A percentile compares a stretch with the other conserved stretches of the same genome.
phyloP scores from a whole-genome alignment of 2,329 filamentous ascomycete species.

The Penicillium frequentans region DNA sequence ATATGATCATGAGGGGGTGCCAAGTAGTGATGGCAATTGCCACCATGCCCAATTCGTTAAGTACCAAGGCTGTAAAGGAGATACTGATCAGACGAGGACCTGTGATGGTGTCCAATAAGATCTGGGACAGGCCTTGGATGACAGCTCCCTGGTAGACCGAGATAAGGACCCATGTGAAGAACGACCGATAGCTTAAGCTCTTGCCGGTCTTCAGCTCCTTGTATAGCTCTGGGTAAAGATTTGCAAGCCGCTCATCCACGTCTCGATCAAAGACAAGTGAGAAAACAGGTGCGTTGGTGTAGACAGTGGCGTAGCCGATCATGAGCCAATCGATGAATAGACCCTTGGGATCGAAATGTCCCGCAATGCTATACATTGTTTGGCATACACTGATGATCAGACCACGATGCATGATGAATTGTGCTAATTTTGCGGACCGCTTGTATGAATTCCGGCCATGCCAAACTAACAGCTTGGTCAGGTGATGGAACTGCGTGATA shows the following conservation, averaged over 20 bases:
- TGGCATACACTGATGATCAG: constrained; percentile 94
- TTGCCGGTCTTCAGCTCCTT: constrained; percentile 91
- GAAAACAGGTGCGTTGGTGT: constrained; percentile 91
- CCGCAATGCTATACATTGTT: constrained; percentile 94
- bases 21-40: constrained; percentile 95
- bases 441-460: constrained; percentile 98
- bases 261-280: constrained; percentile 92
- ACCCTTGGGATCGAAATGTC: constrained; percentile 88
- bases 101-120: constrained; percentile 74
- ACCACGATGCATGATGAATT: constrained; percentile 97
- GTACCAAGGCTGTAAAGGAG: constrained; percentile 83
- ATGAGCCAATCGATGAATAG: constrained; percentile 96
- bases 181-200: constrained; percentile 85
- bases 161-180: constrained; percentile 95
- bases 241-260: constrained; percentile 89
- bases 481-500: constrained; percentile 90
- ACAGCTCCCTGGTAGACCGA: constrained; percentile 93
- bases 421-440: constrained; percentile 87
- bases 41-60: constrained; percentile 97
- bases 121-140: constrained; percentile 90
- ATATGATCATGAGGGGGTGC: constrained; percentile 89
- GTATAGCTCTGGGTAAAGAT: constrained; percentile 95
- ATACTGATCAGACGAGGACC: constrained; percentile 77
- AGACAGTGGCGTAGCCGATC: constrained; percentile 93
- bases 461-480: constrained; percentile 98